Base-by-base conservation (phyloP, 2,329 filamentous ascomycete genomes). In the Celoporthe dispersa region DNA sequence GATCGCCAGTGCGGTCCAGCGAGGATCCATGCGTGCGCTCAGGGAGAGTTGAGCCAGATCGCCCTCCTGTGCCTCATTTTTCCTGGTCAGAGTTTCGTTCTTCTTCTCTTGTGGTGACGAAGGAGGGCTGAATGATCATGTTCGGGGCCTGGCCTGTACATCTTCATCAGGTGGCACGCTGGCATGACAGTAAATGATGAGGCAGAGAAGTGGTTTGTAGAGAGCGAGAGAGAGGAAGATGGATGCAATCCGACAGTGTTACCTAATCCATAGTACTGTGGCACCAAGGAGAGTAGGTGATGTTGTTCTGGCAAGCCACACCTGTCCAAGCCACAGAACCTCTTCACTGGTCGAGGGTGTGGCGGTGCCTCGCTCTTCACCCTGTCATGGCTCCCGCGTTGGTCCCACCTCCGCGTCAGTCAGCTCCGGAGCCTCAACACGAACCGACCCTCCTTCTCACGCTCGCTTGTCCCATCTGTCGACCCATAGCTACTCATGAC, bases 371-470 rank as follows among this genome's bases (percentile, higher is more conserved):
- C 2, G 0, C 31, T 11, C n/a, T 9, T 28, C 37, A 12, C 44
- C 35, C 31, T 44, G 22, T n/a, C 60, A 62, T 62, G 19, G 12
- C 37, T 12, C 25, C 22, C 3, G 57, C 8, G n/a, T n/a, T 6
- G 64, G 37, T 57, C 28, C 44, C 53, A 57, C 53, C 25, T 57
- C 53, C 55, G 64, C 64, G 65, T 53, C 33, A 61, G 61, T 51
- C 61, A 67, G 35, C 35, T 55, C n/a, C 4, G 57, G 44, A 57
- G 51, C 64, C 51, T 66, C 64, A 48, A 60, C 64, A 53, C 64
- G 64, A 31, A 35, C 44, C 37, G 60, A 41, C 22, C 51, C 3
- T 66, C 64, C 8, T 8, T n/a, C 44, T 44, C 41, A 7, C 41
- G 16, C 16, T 44, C 22, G 53, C 55, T 44, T 33, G n/a, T n/a